A percentile compares a stretch with the other conserved stretches of the same genome.
These are phyloP conservation scores for Pythium rhizo-oryzae DNA, from an alignment of 352 stramenopile species.

Conservation along the genomic window DNA sequence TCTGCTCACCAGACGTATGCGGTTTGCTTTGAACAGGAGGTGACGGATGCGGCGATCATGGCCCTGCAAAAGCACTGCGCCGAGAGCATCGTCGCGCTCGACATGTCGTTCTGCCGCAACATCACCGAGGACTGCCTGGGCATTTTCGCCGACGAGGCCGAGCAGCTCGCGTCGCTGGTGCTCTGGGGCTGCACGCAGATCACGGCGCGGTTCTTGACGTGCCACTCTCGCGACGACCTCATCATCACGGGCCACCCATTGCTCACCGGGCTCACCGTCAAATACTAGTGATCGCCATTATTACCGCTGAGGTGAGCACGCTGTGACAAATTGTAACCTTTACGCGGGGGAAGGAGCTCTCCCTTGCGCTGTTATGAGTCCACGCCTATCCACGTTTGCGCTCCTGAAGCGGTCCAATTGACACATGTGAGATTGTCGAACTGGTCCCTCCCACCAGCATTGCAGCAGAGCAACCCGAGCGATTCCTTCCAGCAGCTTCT, in stretches of 20 bases:
- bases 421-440: not conserved
- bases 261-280: slow-evolving; percentile 72
- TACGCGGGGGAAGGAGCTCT: not conserved
- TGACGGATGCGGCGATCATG: slow-evolving; percentile 53
- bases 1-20: too few species aligned
- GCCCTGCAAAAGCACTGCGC: slow-evolving; percentile 55
- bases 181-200: slow-evolving; percentile 86
- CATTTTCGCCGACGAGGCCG: slow-evolving; percentile 50
- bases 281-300: slow-evolving; percentile 36
- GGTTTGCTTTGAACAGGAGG: slow-evolving; percentile 37
- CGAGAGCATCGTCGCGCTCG: slow-evolving; percentile 45
- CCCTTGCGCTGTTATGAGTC: not conserved
- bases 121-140: slow-evolving; percentile 72
- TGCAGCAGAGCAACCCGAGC: too few species aligned
- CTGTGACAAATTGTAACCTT: not conserved
- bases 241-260: slow-evolving; percentile 68
- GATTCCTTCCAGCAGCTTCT: not conserved
- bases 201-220: slow-evolving; percentile 68
- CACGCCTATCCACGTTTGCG: not conserved
- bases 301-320: too few species aligned
- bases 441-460: too few species aligned
- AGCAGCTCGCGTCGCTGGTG: slow-evolving; percentile 50
- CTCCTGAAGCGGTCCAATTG: not conserved
- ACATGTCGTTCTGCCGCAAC: slow-evolving; percentile 81
- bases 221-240: slow-evolving; percentile 66